phyloP scores from a whole-genome alignment of 345 rosid genomes.

The Acer saccharum region DNA sequence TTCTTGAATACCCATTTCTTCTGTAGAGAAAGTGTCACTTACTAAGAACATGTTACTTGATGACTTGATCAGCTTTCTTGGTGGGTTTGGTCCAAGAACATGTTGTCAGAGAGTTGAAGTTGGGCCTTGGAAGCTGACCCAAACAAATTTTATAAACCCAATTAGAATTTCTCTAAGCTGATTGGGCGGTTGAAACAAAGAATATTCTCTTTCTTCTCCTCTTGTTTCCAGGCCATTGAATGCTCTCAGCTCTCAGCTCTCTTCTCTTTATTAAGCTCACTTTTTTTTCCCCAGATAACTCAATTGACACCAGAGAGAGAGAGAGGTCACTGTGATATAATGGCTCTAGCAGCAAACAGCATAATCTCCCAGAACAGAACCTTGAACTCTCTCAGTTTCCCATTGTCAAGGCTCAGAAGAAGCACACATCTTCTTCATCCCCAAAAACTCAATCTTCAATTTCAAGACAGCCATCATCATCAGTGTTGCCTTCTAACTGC shows the following conservation, averaged over 20 bases:
- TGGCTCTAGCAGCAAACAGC: conserved; percentile 40
- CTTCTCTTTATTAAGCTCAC: not conserved
- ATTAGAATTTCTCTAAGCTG: not conserved
- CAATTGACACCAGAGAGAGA: not conserved
- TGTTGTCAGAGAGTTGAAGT: not conserved
- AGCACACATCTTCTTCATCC: not conserved
- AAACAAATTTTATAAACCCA: not conserved
- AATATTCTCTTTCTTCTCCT: not conserved
- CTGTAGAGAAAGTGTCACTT: not conserved
- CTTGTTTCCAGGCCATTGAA: not conserved
- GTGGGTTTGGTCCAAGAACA: not conserved
- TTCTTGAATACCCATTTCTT: not conserved
- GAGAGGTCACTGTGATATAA: conserved; percentile 9
- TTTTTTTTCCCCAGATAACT: not conserved
- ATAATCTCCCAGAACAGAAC: conserved; percentile 30
- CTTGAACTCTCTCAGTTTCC: conserved; percentile 19
- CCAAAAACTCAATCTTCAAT: conserved; percentile 20
- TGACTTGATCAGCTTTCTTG: not conserved
- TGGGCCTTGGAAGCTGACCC: conserved; percentile 7
- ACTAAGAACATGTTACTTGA: not conserved
- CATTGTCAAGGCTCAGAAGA: conserved; percentile 25
- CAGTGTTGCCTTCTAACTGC: not conserved
- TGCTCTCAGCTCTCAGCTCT: not conserved
- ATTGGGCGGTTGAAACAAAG: not conserved
- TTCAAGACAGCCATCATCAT: conserved; percentile 3